Evolutionary conservation across 768 basidiomycete species (phyloP).

Genomic region (Tremella fuciformis): DNA sequence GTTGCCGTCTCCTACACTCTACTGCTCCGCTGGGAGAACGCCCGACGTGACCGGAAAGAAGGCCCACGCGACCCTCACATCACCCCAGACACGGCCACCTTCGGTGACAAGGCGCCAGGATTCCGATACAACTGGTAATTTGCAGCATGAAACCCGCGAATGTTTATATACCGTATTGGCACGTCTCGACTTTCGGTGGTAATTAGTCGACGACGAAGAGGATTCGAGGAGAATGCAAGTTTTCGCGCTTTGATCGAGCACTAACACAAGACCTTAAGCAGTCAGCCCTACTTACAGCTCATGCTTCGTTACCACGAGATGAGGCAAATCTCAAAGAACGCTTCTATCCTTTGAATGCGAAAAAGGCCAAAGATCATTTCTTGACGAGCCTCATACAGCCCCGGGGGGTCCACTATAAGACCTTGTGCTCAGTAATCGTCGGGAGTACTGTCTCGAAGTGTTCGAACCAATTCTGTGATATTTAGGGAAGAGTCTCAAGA

Average conservation of each 20-base stretch:
- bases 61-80: slow-evolving; percentile 6
- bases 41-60: not conserved
- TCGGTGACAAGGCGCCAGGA: not conserved
- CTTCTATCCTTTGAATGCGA: not conserved
- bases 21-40: slow-evolving; percentile 9
- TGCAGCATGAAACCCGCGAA: no score
- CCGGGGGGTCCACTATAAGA: not conserved
- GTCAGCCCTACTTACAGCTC: no score
- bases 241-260: no score
- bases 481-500: slow-evolving; percentile 4
- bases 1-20: not conserved
- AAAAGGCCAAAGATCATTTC: not conserved
- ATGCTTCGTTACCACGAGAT: no score
- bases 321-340: no score
- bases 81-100: not conserved
- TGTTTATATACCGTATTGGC: no score
- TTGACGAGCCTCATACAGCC: not conserved
- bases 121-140: not conserved
- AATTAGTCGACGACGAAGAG: no score
- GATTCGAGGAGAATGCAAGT: slow-evolving; percentile 18
- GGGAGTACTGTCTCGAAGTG: slow-evolving; percentile 25
- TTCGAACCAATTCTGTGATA: slow-evolving; percentile 25
- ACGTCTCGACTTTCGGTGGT: no score
- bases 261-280: no score
- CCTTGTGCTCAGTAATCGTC: slow-evolving; percentile 6